These are phyloP conservation scores for Tarenaya hassleriana DNA, from an alignment of 345 rosid genomes.

Conservation along the genomic window DNA sequence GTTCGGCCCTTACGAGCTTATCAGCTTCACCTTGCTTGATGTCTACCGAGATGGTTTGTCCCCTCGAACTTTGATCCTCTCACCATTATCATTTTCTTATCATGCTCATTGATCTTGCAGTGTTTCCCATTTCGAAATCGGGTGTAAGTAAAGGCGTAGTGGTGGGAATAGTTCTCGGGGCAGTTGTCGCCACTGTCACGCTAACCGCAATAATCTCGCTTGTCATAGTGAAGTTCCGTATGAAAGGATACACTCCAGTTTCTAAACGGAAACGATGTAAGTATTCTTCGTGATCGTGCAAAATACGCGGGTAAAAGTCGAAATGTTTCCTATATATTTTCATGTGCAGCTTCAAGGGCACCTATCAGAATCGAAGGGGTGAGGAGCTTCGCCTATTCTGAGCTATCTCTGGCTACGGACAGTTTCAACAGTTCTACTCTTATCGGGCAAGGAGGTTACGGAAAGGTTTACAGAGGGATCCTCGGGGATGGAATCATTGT, in stretches of 20 bases:
- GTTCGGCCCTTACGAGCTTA: conserved; percentile 92
- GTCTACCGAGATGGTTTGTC: conserved; percentile 63
- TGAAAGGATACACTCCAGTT: conserved; percentile 36
- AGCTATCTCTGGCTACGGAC: conserved; percentile 61
- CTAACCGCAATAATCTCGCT: conserved; percentile 63
- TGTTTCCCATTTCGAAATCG: conserved; percentile 26
- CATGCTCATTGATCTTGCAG: conserved; percentile 30
- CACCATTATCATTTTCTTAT: too few species aligned
- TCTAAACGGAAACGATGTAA: conserved; percentile 54
- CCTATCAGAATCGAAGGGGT: conserved; percentile 69
- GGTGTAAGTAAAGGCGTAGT: conserved; percentile 54
- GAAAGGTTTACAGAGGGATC: conserved; percentile 76
- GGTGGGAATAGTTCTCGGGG: conserved; percentile 60
- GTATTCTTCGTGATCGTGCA: conserved; percentile 30
- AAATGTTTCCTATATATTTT: too few species aligned
- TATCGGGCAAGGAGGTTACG: conserved; percentile 89
- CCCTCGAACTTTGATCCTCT: too few species aligned
- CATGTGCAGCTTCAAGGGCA: conserved; percentile 51
- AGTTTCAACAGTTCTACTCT: conserved; percentile 53
- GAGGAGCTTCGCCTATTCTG: conserved; percentile 64
- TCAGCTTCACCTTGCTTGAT: conserved; percentile 50
- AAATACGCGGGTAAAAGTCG: too few species aligned
- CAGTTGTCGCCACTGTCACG: conserved; percentile 58
- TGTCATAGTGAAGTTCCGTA: conserved; percentile 44
- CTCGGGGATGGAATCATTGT: conserved; percentile 78